Evolutionary conservation across 495 filamentous ascomycete genomes (phyloP).

Genomic region (Penicillium cinerascens): DNA sequence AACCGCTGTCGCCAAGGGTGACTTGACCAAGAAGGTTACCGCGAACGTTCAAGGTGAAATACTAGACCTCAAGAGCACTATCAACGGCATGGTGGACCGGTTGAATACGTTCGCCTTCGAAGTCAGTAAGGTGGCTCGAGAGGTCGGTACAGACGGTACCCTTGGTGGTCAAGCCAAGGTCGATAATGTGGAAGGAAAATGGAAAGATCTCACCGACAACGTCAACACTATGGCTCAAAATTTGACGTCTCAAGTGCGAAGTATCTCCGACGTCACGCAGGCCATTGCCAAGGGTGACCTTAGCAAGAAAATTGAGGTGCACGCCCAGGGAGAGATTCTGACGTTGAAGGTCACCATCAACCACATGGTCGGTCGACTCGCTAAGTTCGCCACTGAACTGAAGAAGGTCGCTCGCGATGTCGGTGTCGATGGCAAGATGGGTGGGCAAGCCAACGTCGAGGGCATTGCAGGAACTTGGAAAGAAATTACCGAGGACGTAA

Average conservation of each 20-base stretch:
- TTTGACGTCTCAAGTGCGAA: slow-evolving; percentile 89
- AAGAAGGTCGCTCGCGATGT: slow-evolving; percentile 96
- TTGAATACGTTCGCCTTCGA: slow-evolving; percentile 96
- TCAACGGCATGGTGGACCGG: slow-evolving; percentile 99
- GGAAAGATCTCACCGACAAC: slow-evolving; percentile 98
- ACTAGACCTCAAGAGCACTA: slow-evolving; percentile 89
- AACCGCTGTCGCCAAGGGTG: slow-evolving; percentile 90
- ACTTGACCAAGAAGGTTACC: slow-evolving; percentile 92
- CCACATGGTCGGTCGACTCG: slow-evolving; percentile 96
- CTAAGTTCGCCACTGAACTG: slow-evolving; percentile 94
- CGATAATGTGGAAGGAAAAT: slow-evolving; percentile 97
- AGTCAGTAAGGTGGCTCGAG: slow-evolving; percentile 96
- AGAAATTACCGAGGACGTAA: slow-evolving; percentile 96
- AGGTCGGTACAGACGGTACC: slow-evolving; percentile 96
- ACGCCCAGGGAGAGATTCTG: slow-evolving; percentile 92
- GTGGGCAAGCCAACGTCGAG: slow-evolving; percentile 92
- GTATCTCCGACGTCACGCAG: slow-evolving; percentile 95
- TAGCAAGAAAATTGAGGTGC: slow-evolving; percentile 92
- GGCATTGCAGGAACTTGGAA: slow-evolving; percentile 95
- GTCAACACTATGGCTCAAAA: slow-evolving; percentile 88
- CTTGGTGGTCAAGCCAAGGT: slow-evolving; percentile 95
- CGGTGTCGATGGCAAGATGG: slow-evolving; percentile 98
- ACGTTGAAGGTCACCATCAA: slow-evolving; percentile 97
- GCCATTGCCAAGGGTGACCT: slow-evolving; percentile 94
- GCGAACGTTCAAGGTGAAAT: slow-evolving; percentile 98